A percentile compares a stretch with the other conserved stretches of the same genome.
These are phyloP conservation scores for Cyclostephanos invisitatus DNA, from an alignment of 108 stramenopile species.

Conservation along the genomic window DNA sequence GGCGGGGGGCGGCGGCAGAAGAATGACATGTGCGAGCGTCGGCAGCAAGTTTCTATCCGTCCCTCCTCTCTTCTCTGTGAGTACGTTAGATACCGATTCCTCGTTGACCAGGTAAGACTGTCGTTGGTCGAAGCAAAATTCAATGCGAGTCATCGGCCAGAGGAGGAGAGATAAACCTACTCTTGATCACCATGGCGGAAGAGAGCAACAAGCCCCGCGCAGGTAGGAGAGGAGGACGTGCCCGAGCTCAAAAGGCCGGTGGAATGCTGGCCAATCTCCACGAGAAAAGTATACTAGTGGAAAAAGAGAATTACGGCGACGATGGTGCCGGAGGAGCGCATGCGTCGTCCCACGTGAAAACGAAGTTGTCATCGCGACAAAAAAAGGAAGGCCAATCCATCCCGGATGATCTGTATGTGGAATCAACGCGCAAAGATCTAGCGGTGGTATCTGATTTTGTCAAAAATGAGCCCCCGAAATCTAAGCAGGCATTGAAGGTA, in stretches of 20 bases:
- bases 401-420: background rate
- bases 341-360: background rate
- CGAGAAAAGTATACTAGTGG: background rate
- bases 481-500: background rate
- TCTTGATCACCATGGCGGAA: conserved; percentile 25
- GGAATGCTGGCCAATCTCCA: conserved; percentile 22
- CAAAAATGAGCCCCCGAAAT: background rate
- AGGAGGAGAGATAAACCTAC: no score
- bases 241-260: conserved; percentile 26
- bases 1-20: no score
- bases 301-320: background rate
- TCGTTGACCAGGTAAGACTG: no score
- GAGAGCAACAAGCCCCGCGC: conserved; percentile 3
- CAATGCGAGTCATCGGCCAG: no score
- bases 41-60: no score
- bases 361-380: background rate
- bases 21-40: no score
- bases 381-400: background rate
- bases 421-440: background rate
- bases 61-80: no score
- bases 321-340: background rate
- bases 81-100: no score
- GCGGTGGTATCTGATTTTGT: background rate
- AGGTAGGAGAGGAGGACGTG: conserved; percentile 29
- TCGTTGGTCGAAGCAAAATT: no score